These are phyloP conservation scores for Lepidium sativum DNA, from an alignment of 345 rosid genomes.

Conservation along the genomic window DNA sequence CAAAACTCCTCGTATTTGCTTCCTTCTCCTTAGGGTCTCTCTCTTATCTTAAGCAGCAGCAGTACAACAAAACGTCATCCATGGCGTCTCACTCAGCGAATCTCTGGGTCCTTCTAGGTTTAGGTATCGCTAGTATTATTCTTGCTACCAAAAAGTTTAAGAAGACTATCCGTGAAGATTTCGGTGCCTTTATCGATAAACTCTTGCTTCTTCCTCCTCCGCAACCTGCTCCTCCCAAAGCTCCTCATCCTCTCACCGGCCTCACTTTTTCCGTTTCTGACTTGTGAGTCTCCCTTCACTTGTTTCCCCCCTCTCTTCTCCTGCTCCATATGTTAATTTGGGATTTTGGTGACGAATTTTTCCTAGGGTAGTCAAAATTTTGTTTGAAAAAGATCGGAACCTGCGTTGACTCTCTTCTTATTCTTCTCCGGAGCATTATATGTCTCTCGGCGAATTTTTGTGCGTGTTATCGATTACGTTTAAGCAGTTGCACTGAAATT, in stretches of 20 bases:
- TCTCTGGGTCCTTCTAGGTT: constrained; percentile 77
- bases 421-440: not conserved
- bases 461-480: not conserved
- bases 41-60: too few relatives aligned
- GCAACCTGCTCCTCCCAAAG: constrained; percentile 95
- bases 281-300: constrained; percentile 37
- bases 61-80: constrained; percentile 24
- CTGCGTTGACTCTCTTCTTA: not conserved
- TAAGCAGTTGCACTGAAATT: not conserved
- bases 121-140: constrained; percentile 79
- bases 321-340: not conserved
- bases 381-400: not conserved
- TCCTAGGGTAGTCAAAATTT: not conserved
- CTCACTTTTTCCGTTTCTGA: constrained; percentile 86
- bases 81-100: constrained; percentile 69
- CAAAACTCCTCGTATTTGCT: not conserved
- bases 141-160: constrained; percentile 54
- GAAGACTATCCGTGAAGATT: constrained; percentile 61
- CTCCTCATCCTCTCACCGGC: constrained; percentile 88
- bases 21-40: constrained; percentile 16
- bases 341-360: not conserved
- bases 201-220: constrained; percentile 90
- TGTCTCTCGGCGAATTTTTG: not conserved
- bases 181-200: constrained; percentile 80
- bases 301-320: not conserved